Base-by-base conservation (phyloP, 768 basidiomycete species). In the Podaxis pistillaris region DNA sequence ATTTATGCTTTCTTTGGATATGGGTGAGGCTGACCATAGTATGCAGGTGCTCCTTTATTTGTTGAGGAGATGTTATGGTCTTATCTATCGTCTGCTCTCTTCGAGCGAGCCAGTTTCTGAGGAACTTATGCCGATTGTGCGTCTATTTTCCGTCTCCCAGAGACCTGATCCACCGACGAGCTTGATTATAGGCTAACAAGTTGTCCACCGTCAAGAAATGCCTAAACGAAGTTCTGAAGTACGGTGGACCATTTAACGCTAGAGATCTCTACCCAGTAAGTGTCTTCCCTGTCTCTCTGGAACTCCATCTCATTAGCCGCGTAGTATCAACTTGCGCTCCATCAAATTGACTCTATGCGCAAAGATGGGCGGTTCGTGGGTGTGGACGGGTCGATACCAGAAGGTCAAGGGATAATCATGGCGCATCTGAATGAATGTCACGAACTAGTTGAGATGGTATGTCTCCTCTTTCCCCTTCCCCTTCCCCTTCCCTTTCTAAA, bases 41-140 rank as follows among this genome's bases (percentile, higher is more conserved):
- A n/a, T 33, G 5, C 64, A 98, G 96, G 94, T 96, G 24, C 78
- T 98, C 50, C 81, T 99, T 24, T 99, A 97, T 73, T 84, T 98
- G 40, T 80, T 99, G 58, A 80, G 96, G 68, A 85, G 96, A 71
- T 99, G 97, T 79, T 96, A 98, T 73, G 96, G 96, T 64, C 83
- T 98, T 56, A 96, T 97, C 68, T 98, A 98, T 74, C 85, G 90
- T 30, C 75, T 99, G 54, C 84, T 99, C 65, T 95, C 94, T 26
- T 94, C 94, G 19, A 94, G 92, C 65, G 96, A 98, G 76, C 97
- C 97, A 0, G 95, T 99, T 2, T 96, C 94, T 0, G 97, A 99
- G 74, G 97, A 98, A 74, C 78, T 99, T 15, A 98, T 98, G 92
- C 96, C 96, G 4, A 85, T 97, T 41, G 96, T 96, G 74, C 44